These are phyloP conservation scores for Neostapfia colusana DNA, from an alignment of 176 grass and related monocot genomes.

Conservation along the genomic window DNA sequence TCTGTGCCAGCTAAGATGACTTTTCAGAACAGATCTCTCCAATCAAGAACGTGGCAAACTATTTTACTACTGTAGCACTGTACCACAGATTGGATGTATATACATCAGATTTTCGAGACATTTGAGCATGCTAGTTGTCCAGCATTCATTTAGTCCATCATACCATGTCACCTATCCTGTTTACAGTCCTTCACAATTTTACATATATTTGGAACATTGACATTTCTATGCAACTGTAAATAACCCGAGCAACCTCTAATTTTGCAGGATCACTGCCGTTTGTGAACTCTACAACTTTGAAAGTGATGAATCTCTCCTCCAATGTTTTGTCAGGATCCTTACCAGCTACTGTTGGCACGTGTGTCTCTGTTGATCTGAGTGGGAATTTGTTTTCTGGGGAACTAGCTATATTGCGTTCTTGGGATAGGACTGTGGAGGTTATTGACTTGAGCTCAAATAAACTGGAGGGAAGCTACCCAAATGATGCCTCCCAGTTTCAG, in stretches of 20 bases:
- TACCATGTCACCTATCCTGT: conserved; percentile 1
- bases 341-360: conserved; percentile 57
- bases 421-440: conserved; percentile 64
- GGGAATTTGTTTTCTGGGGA: conserved; percentile 64
- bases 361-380: conserved; percentile 74
- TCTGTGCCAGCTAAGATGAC: conserved; percentile 5
- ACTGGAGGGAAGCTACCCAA: conserved; percentile 70
- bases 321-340: conserved; percentile 78
- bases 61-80: background rate
- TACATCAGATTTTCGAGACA: background rate
- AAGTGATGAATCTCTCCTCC: conserved; percentile 82
- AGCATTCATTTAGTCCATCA: background rate
- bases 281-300: conserved; percentile 89
- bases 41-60: background rate
- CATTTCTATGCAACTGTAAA: conserved; percentile 19
- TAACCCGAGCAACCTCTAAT: conserved; percentile 27
- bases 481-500: conserved; percentile 72
- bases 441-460: conserved; percentile 93
- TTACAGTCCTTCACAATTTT: background rate
- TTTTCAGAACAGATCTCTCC: background rate
- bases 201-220: background rate
- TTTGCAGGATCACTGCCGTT: conserved; percentile 61
- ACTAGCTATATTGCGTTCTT: conserved; percentile 65
- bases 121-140: background rate
- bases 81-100: conserved; percentile 5